Percentiles rank a stretch among this genome's conserved stretches.
Conservation (phyloP, 352 stramenopile genomes). For the Peronospora farinosa region DNA sequence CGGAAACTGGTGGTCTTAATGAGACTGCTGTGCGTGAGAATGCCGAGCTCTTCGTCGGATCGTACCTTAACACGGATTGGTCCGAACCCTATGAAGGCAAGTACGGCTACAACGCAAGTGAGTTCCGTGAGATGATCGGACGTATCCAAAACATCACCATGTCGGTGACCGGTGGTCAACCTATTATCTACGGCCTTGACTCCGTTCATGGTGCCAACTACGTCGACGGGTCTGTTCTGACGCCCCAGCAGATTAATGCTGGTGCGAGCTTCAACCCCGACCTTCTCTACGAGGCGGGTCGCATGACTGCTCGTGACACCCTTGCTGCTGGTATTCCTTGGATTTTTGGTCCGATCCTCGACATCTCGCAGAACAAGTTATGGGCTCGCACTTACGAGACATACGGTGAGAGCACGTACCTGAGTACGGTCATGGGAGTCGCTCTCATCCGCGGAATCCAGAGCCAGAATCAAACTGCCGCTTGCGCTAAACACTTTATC, state of each 20-base stretch:
- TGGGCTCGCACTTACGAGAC: slow-evolving; percentile 89
- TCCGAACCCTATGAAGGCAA: slow-evolving; percentile 24
- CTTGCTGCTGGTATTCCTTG: slow-evolving; percentile 74
- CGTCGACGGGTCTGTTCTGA: slow-evolving; percentile 62
- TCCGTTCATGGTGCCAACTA: slow-evolving; percentile 87
- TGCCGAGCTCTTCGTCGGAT: slow-evolving; percentile 71
- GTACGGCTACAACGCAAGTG: slow-evolving; percentile 43
- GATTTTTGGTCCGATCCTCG: slow-evolving; percentile 83
- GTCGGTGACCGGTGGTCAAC: slow-evolving; percentile 28
- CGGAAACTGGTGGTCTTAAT: slow-evolving; percentile 38
- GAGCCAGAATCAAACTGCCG: slow-evolving; percentile 46
- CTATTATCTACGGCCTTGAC: slow-evolving; percentile 81
- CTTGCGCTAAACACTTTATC: slow-evolving; percentile 85
- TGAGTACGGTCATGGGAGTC: slow-evolving; percentile 66
- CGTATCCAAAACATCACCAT: slow-evolving; percentile 70
- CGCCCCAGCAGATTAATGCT: slow-evolving; percentile 83
- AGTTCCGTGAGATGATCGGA: slow-evolving; percentile 64
- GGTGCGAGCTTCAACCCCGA: slow-evolving; percentile 83
- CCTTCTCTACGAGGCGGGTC: slow-evolving; percentile 46
- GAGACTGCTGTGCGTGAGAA: slow-evolving; percentile 45
- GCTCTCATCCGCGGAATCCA: slow-evolving; percentile 74
- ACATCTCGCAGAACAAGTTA: slow-evolving; percentile 71
- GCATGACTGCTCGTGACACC: slow-evolving; percentile 74
- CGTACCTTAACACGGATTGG: slow-evolving; percentile 76
- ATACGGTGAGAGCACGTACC: slow-evolving; percentile 86